A percentile compares a stretch with the other conserved stretches of the same genome.
Conservation (phyloP, 1,284 basidiomycete genomes). For the Meira nashicola region DNA sequence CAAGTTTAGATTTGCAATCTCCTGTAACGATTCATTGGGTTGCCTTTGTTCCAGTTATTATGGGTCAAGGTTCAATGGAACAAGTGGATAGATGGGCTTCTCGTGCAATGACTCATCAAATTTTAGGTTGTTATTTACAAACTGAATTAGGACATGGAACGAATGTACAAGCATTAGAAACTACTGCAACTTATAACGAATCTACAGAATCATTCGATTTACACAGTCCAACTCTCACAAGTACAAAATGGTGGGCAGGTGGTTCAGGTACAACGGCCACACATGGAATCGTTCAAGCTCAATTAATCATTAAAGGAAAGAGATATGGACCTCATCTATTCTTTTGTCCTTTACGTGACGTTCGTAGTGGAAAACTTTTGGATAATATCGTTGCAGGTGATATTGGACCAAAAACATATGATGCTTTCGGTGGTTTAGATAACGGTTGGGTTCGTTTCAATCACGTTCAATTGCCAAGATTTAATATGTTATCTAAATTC, state of each 20-base stretch:
- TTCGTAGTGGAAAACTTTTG: slow-evolving; percentile 62
- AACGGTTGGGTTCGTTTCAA: slow-evolving; percentile 68
- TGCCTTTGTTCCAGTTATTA: slow-evolving; percentile 48
- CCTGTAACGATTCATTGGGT: slow-evolving; percentile 45
- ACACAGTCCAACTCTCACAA: slow-evolving; percentile 69
- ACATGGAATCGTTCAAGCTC: slow-evolving; percentile 73
- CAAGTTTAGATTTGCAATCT: slow-evolving; percentile 36
- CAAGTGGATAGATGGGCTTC: slow-evolving; percentile 44
- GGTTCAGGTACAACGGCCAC: slow-evolving; percentile 68
- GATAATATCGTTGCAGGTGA: slow-evolving; percentile 69
- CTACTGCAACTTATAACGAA: slow-evolving; percentile 69
- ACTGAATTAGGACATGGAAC: slow-evolving; percentile 65
- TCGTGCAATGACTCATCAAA: slow-evolving; percentile 46
- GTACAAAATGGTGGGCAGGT: slow-evolving; percentile 76
- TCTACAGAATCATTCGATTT: slow-evolving; percentile 69
- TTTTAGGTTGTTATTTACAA: slow-evolving; percentile 50
- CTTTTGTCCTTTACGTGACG: slow-evolving; percentile 56
- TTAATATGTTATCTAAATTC: slow-evolving; percentile 71
- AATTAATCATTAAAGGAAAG: slow-evolving; percentile 66
- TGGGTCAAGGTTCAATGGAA: slow-evolving; percentile 36
- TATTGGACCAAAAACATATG: slow-evolving; percentile 63
- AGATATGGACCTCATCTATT: slow-evolving; percentile 73
- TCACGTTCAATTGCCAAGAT: slow-evolving; percentile 67
- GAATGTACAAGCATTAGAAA: slow-evolving; percentile 60
- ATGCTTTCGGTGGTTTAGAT: slow-evolving; percentile 61